These are phyloP conservation scores for Obba rivulosa DNA, from an alignment of 768 basidiomycete species.

Conservation along the genomic window DNA sequence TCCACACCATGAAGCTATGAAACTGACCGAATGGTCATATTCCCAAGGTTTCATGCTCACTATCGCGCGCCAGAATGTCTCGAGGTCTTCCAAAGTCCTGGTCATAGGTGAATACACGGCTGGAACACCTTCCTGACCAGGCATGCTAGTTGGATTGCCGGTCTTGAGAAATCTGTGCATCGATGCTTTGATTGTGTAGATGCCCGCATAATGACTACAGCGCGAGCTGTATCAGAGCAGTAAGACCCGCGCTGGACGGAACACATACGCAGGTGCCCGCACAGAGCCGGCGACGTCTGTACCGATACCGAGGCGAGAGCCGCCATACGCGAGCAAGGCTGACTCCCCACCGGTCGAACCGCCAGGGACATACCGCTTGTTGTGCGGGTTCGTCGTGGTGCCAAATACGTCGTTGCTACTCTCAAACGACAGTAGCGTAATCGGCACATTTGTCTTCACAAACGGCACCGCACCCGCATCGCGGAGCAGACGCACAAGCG, in stretches of 20 bases:
- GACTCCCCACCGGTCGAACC: constrained; percentile 50
- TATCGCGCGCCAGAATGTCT: constrained; percentile 38
- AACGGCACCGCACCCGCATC: constrained; percentile 40
- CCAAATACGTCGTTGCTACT: constrained; percentile 42
- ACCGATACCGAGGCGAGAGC: constrained; percentile 41
- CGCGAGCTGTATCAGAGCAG: no score
- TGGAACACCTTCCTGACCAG: constrained; percentile 35
- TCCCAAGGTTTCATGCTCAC: constrained; percentile 37
- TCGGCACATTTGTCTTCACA: constrained; percentile 40
- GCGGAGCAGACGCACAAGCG: constrained; percentile 33
- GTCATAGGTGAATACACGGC: constrained; percentile 37
- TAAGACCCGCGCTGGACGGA: constrained; percentile 84
- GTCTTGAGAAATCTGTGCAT: constrained; percentile 32
- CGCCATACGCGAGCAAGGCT: constrained; percentile 42
- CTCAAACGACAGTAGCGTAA: constrained; percentile 36
- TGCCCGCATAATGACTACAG: constrained; percentile 20
- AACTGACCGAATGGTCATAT: constrained; percentile 36
- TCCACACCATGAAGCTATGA: not conserved
- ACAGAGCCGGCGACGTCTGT: constrained; percentile 49
- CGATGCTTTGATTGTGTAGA: constrained; percentile 38
- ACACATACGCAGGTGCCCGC: constrained; percentile 50
- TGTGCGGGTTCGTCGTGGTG: constrained; percentile 42
- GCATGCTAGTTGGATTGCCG: constrained; percentile 26
- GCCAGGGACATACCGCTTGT: constrained; percentile 32
- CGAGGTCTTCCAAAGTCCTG: constrained; percentile 35